A percentile compares a stretch with the other conserved stretches of the same genome.
Evolutionary conservation across 805 yeast species (phyloP).

Genomic region (Metschnikowia drakensbergensis): DNA sequence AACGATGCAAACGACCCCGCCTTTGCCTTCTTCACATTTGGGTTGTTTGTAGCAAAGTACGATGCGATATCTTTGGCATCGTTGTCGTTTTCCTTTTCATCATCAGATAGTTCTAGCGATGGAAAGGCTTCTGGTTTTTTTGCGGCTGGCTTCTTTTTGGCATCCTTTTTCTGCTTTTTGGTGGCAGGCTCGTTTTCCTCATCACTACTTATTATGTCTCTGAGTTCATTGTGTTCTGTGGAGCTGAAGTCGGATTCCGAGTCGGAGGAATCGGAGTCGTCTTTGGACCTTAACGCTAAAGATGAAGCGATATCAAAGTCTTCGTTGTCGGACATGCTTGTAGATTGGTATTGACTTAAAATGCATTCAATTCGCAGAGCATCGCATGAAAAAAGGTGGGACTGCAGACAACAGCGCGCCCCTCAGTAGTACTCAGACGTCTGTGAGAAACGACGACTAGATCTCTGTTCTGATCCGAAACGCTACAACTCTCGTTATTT

Average conservation of each 20-base stretch:
- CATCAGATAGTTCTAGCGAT: conserved; percentile 49
- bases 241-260: conserved; percentile 8
- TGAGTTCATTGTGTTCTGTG: conserved; percentile 22
- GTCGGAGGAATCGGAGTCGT: conserved; percentile 22
- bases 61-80: conserved; percentile 47
- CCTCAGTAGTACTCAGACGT: not conserved
- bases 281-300: conserved; percentile 46
- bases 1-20: conserved; percentile 85
- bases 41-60: conserved; percentile 40
- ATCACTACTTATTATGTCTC: conserved; percentile 51
- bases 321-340: conserved; percentile 34
- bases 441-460: no score
- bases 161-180: conserved; percentile 27
- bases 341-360: not conserved
- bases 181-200: conserved; percentile 25
- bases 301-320: conserved; percentile 61
- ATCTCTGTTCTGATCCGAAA: no score
- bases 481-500: no score
- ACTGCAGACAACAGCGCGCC: not conserved
- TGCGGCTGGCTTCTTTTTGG: conserved; percentile 10
- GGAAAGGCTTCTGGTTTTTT: conserved; percentile 36
- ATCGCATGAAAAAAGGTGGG: conserved; percentile 14
- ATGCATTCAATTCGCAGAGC: conserved; percentile 15
- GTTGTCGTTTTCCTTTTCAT: conserved; percentile 29
- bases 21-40: conserved; percentile 55